phyloP scores from a whole-genome alignment of 441 rosid genomes.

The Brassica balearica region DNA sequence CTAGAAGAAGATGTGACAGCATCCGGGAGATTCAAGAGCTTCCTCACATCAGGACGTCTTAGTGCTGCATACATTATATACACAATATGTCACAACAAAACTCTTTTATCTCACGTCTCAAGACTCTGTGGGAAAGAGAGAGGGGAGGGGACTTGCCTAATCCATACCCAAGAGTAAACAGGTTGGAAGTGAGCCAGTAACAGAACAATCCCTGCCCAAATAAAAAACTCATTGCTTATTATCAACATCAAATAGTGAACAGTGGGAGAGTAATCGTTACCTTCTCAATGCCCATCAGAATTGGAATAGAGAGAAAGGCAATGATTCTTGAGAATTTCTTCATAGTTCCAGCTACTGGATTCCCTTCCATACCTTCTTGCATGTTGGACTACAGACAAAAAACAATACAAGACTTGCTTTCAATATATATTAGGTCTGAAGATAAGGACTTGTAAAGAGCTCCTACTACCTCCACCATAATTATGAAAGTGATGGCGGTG shows the following conservation, averaged over 20 bases:
- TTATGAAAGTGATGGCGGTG: slow-evolving; percentile 54
- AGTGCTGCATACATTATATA: slow-evolving; percentile 42
- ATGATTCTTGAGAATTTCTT: slow-evolving; percentile 55
- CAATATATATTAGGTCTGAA: background rate
- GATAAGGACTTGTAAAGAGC: background rate
- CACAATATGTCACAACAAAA: slow-evolving; percentile 25
- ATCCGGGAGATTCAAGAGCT: slow-evolving; percentile 48
- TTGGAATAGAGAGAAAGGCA: slow-evolving; percentile 53
- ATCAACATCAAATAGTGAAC: background rate
- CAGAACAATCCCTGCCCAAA: slow-evolving; percentile 56
- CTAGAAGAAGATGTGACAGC: slow-evolving; percentile 26
- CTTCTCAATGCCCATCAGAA: slow-evolving; percentile 52
- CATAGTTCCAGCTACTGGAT: slow-evolving; percentile 57
- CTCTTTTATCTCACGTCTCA: slow-evolving; percentile 4
- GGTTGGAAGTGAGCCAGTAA: slow-evolving; percentile 65
- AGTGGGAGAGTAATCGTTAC: slow-evolving; percentile 29
- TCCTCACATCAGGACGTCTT: slow-evolving; percentile 53
- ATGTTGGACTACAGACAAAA: slow-evolving; percentile 51
- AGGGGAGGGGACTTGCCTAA: slow-evolving; percentile 41
- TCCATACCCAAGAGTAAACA: slow-evolving; percentile 57
- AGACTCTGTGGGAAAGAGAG: background rate
- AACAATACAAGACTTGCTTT: background rate
- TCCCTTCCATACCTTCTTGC: slow-evolving; percentile 58
- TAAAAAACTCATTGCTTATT: slow-evolving; percentile 12
- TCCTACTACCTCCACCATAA: slow-evolving; percentile 54